A percentile compares a stretch with the other conserved stretches of the same genome.
Evolutionary conservation across 225 moss, liverwort and hornwort species (phyloP).

Genomic region (Thuidium tamariscinum): DNA sequence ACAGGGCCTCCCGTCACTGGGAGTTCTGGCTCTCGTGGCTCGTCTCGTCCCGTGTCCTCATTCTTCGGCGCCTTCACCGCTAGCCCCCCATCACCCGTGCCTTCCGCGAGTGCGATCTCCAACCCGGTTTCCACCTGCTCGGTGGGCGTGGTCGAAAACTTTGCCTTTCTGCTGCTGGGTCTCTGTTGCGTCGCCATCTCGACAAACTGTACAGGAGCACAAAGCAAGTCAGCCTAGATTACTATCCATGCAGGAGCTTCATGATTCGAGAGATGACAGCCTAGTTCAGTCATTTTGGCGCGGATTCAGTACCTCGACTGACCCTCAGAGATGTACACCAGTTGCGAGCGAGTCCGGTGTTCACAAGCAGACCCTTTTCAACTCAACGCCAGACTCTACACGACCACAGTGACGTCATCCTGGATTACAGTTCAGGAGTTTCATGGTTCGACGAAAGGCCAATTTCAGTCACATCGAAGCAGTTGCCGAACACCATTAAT

Average conservation of each 20-base stretch:
- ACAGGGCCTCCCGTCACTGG: background rate
- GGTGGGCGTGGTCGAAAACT: background rate
- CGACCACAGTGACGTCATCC: background rate
- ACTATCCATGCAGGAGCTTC: background rate
- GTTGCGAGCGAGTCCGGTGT: background rate
- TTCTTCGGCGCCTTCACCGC: no score
- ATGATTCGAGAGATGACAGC: no score
- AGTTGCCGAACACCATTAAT: no score
- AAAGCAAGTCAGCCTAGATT: background rate
- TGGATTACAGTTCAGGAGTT: background rate
- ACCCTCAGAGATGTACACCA: background rate
- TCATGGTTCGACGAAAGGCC: no score
- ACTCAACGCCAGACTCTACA: background rate
- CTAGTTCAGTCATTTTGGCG: no score
- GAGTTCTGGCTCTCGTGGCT: background rate
- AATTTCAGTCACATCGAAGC: no score
- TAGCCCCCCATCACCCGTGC: background rate
- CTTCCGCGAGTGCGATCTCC: constrained; percentile 7
- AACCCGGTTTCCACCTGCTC: background rate
- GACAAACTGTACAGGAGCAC: background rate
- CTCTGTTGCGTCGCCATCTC: constrained; percentile 9
- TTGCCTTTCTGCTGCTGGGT: no score
- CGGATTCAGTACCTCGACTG: background rate
- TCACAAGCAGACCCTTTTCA: background rate
- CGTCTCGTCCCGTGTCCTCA: no score